Conservation (phyloP, 768 basidiomycete genomes). For the Mycena kentingensis region DNA sequence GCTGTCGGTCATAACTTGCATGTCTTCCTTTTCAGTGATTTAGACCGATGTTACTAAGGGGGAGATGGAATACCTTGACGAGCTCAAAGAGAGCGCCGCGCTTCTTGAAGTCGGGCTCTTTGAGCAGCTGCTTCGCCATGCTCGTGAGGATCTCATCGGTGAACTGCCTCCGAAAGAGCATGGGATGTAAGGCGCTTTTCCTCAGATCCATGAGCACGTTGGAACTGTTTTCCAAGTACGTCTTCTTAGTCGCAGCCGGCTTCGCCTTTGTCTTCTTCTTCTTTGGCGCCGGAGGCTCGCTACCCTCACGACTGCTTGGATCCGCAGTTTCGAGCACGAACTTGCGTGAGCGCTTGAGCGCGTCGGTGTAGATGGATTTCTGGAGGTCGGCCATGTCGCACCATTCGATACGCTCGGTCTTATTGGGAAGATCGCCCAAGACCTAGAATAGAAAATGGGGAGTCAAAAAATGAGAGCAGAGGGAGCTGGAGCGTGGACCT, state of each 20-base stretch:
- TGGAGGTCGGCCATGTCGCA: slow-evolving; percentile 91
- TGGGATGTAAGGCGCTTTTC: slow-evolving; percentile 94
- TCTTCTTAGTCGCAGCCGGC: slow-evolving; percentile 39
- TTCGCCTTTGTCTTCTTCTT: slow-evolving; percentile 51
- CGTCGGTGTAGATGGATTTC: slow-evolving; percentile 79
- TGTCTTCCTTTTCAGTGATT: too few species aligned
- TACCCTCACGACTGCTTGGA: slow-evolving; percentile 27
- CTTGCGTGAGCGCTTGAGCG: slow-evolving; percentile 82
- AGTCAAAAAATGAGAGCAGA: background rate
- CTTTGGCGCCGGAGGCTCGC: slow-evolving; percentile 24
- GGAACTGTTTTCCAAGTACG: slow-evolving; percentile 77
- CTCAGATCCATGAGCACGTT: slow-evolving; percentile 98
- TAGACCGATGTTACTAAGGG: too few species aligned
- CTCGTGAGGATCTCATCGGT: slow-evolving; percentile 72
- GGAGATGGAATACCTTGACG: too few species aligned
- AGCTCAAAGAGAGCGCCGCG: slow-evolving; percentile 76
- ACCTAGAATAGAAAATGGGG: too few species aligned
- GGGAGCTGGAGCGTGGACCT: slow-evolving; percentile 45
- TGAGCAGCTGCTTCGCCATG: slow-evolving; percentile 81
- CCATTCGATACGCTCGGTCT: slow-evolving; percentile 92
- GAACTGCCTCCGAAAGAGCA: slow-evolving; percentile 89
- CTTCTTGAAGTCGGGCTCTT: slow-evolving; percentile 90
- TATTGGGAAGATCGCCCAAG: slow-evolving; percentile 88
- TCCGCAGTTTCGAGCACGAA: slow-evolving; percentile 60
- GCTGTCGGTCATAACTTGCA: slow-evolving; percentile 98